Percentiles rank a stretch among this genome's conserved stretches.
phyloP scores from a whole-genome alignment of 176 grass and related monocot genomes.

The Luzula sylvatica region DNA sequence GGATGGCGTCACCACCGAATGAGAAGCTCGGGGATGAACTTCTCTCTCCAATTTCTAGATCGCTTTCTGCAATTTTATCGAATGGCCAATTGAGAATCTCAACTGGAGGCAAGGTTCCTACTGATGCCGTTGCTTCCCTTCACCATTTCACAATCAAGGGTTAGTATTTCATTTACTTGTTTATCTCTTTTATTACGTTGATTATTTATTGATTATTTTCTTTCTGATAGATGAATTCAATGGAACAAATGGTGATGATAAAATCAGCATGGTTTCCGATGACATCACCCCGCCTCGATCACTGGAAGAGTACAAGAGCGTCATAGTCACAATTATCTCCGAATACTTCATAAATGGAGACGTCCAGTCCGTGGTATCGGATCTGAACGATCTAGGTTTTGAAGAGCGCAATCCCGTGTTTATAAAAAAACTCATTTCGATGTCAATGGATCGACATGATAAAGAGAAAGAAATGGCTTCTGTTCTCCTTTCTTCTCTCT shows the following conservation, averaged over 20 bases:
- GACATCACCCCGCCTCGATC: conserved; percentile 25
- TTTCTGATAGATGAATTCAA: conserved; percentile 8
- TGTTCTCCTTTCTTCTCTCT: conserved; percentile 57
- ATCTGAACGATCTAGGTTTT: conserved; percentile 44
- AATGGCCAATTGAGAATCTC: conserved; percentile 17
- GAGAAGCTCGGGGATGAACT: conserved; percentile 9
- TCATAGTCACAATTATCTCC: conserved; percentile 46
- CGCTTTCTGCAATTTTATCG: conserved; percentile 10
- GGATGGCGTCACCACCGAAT: conserved; percentile 9
- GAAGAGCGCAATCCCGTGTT: conserved; percentile 60
- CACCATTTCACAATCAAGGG: conserved; percentile 19
- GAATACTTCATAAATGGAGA: conserved; percentile 83
- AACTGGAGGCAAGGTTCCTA: conserved; percentile 16
- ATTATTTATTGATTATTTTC: background rate
- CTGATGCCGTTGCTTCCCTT: conserved; percentile 15
- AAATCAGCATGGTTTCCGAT: conserved; percentile 13
- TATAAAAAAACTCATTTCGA: conserved; percentile 76
- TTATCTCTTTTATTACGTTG: conserved; percentile 1
- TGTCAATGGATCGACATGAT: conserved; percentile 81
- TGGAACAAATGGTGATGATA: background rate
- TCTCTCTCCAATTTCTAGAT: conserved; percentile 16
- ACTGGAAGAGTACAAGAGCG: conserved; percentile 55
- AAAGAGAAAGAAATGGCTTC: conserved; percentile 92
- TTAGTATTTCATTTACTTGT: conserved; percentile 9
- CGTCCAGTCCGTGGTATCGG: conserved; percentile 50